Conservation (phyloP, 2,329 filamentous ascomycete genomes). For the Penicillium concentricum region DNA sequence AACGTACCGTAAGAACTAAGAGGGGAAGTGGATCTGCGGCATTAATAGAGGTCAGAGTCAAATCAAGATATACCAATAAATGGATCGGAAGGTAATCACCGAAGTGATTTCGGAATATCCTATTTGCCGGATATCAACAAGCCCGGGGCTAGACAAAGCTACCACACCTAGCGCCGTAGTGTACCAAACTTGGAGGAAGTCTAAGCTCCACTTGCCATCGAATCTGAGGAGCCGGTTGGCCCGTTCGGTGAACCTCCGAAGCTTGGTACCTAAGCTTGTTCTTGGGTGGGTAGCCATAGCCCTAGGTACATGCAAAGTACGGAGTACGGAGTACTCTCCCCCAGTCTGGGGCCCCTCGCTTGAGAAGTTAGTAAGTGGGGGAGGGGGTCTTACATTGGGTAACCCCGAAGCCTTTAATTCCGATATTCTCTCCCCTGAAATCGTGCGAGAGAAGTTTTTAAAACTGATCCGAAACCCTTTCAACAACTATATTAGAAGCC, state of each 20-base stretch:
- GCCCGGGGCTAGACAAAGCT: not conserved
- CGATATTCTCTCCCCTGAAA: not conserved
- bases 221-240: not conserved
- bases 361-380: not conserved
- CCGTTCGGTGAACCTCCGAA: not conserved
- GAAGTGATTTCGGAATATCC: too few relatives aligned
- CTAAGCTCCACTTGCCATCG: not conserved
- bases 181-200: not conserved
- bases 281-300: too few relatives aligned
- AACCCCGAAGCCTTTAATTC: not conserved
- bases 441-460: not conserved
- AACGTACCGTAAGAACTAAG: not conserved
- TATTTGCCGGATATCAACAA: not conserved
- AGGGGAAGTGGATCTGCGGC: not conserved
- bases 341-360: conserved; percentile 2
- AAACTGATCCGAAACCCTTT: not conserved
- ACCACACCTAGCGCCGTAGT: not conserved
- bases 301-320: too few relatives aligned
- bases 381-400: not conserved
- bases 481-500: not conserved
- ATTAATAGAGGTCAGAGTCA: not conserved
- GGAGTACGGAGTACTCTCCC: not conserved
- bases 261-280: conserved; percentile 7
- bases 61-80: not conserved
- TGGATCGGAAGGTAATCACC: not conserved